These are phyloP conservation scores for Penicillium nordicum DNA, from an alignment of 2,329 filamentous ascomycete species.

Conservation along the genomic window DNA sequence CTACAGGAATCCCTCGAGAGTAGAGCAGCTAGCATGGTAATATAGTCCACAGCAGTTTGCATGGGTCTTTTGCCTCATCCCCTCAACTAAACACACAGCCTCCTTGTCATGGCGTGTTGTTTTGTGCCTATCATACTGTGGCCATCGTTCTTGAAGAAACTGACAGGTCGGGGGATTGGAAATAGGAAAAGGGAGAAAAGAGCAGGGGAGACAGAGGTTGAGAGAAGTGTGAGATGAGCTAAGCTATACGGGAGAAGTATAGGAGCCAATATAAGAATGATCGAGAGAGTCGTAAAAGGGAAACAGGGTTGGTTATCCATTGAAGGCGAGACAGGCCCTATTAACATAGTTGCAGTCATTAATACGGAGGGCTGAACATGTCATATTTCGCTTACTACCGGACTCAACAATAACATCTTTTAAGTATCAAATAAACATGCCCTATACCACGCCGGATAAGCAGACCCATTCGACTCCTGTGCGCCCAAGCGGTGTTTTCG, in stretches of 20 bases:
- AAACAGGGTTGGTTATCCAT: background rate
- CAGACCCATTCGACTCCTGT: constrained; percentile 18
- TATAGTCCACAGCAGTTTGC: background rate
- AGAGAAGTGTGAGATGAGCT: background rate
- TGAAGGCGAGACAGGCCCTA: background rate
- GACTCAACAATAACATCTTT: background rate
- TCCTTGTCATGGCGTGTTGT: background rate
- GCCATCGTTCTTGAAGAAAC: background rate
- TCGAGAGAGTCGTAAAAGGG: no score
- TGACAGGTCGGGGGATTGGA: background rate
- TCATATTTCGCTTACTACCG: constrained; percentile 1
- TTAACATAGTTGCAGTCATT: background rate
- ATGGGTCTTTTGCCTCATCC: background rate
- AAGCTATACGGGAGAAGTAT: background rate
- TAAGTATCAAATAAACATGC: constrained; percentile 8
- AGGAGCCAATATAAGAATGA: no score
- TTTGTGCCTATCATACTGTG: background rate
- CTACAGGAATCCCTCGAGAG: background rate
- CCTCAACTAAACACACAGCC: background rate
- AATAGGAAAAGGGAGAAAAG: background rate
- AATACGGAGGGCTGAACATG: background rate
- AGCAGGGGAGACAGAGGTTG: background rate
- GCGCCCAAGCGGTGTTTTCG: constrained; percentile 17
- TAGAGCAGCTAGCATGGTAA: background rate
- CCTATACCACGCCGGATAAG: constrained; percentile 9